phyloP scores from a whole-genome alignment of 73 alveolate species.

The Chromera velia region DNA sequence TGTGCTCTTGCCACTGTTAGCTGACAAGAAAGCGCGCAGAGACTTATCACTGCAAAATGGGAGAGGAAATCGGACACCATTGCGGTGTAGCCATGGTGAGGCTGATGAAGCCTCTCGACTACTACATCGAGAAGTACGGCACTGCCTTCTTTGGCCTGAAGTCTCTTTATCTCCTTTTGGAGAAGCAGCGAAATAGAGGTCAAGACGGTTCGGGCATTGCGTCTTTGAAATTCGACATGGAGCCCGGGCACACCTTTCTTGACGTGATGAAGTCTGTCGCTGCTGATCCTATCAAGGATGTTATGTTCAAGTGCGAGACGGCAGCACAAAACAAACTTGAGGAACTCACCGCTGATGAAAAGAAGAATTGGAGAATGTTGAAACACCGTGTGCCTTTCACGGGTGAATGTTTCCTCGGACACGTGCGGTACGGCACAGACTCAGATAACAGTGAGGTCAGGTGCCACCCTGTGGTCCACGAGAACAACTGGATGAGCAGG shows the following conservation, averaged over 20 bases:
- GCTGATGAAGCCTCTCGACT: constrained; percentile 37
- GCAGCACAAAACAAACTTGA: neutral
- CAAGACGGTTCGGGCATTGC: constrained; percentile 48
- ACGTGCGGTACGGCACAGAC: constrained; percentile 44
- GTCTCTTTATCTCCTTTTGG: constrained; percentile 41
- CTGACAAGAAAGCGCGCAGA: too few relatives aligned
- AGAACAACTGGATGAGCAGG: constrained; percentile 44
- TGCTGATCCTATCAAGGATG: constrained; percentile 30
- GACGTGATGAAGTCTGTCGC: constrained; percentile 33
- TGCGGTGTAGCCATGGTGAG: constrained; percentile 45
- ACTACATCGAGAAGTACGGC: constrained; percentile 39
- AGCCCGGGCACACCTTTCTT: constrained; percentile 19
- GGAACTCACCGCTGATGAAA: neutral
- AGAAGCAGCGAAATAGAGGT: constrained; percentile 48
- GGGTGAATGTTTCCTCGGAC: constrained; percentile 40
- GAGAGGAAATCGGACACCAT: constrained; percentile 10
- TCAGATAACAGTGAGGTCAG: constrained; percentile 33
- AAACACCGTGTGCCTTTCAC: constrained; percentile 28
- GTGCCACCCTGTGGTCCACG: constrained; percentile 40
- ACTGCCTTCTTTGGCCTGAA: constrained; percentile 47
- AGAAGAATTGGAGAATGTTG: neutral
- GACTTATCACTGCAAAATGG: neutral
- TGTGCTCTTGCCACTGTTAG: too few relatives aligned
- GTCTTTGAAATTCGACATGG: constrained; percentile 30
- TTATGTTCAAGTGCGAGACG: constrained; percentile 28